Conservation (phyloP, 495 filamentous ascomycete species). For the Aspergillus homomorphus region DNA sequence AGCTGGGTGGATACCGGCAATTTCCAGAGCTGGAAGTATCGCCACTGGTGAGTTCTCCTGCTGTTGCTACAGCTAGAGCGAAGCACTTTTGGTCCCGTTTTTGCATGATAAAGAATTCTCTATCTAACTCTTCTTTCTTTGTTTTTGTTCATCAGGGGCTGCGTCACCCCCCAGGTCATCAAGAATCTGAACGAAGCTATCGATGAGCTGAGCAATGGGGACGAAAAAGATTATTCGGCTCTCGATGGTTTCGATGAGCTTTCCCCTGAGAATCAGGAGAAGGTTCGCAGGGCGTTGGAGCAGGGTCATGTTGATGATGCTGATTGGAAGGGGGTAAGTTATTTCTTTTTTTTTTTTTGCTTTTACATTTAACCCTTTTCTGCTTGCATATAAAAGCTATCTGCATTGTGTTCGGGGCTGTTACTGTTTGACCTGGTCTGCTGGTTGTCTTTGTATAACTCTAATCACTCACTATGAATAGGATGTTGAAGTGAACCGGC, state of each 20-base stretch:
- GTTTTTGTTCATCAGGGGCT: constrained; percentile 59
- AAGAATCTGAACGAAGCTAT: constrained; percentile 50
- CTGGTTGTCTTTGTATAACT: background rate
- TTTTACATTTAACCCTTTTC: background rate
- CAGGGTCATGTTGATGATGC: constrained; percentile 72
- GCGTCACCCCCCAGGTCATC: constrained; percentile 64
- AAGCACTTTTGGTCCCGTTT: too few species aligned
- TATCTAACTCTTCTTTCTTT: background rate
- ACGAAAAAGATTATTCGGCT: constrained; percentile 38
- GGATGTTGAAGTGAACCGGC: constrained; percentile 68
- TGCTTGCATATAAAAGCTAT: too few species aligned
- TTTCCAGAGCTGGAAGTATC: constrained; percentile 59
- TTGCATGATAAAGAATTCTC: background rate
- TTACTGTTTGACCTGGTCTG: constrained; percentile 16
- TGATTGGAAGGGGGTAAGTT: constrained; percentile 75
- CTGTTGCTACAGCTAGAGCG: too few species aligned
- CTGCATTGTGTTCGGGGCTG: too few species aligned
- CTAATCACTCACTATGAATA: constrained; percentile 21
- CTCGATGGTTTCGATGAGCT: constrained; percentile 76
- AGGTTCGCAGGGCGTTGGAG: constrained; percentile 58
- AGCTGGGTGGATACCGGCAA: constrained; percentile 55
- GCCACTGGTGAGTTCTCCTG: constrained; percentile 68
- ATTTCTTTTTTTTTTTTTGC: constrained; percentile 9
- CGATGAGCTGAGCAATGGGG: constrained; percentile 17
- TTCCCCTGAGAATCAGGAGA: constrained; percentile 56